These are phyloP conservation scores for Lactifluus rugatus DNA, from an alignment of 768 basidiomycete species.

Conservation along the genomic window DNA sequence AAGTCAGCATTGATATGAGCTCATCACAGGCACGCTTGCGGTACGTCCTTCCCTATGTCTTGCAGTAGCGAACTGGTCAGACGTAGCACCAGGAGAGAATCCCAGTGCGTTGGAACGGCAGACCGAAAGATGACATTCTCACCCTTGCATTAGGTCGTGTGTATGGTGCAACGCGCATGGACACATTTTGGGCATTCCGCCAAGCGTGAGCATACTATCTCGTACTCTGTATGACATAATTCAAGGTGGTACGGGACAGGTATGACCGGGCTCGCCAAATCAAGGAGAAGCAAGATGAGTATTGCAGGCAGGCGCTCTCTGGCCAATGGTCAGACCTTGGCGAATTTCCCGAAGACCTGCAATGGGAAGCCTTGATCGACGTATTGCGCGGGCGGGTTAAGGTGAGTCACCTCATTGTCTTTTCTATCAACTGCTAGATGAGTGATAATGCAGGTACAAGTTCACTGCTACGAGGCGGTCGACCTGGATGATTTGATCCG, in stretches of 20 bases:
- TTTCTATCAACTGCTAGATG: not conserved
- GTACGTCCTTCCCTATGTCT: conserved; percentile 4
- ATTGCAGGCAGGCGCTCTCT: conserved; percentile 41
- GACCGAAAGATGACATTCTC: not conserved
- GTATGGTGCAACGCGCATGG: conserved; percentile 47
- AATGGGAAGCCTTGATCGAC: conserved; percentile 65
- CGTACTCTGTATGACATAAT: conserved; percentile 47
- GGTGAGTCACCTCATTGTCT: conserved; percentile 27
- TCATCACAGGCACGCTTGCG: conserved; percentile 50
- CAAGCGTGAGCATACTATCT: conserved; percentile 32
- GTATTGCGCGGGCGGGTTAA: conserved; percentile 67
- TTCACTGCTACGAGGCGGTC: conserved; percentile 35
- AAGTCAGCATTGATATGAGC: not conserved
- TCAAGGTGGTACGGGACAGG: conserved; percentile 18
- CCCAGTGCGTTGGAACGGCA: conserved; percentile 27
- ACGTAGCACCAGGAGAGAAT: conserved; percentile 42
- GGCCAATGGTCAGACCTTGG: conserved; percentile 38
- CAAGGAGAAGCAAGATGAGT: conserved; percentile 58
- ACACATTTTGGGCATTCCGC: conserved; percentile 61
- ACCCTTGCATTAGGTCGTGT: conserved; percentile 18
- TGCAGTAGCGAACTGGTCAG: not conserved
- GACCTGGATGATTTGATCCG: conserved; percentile 28
- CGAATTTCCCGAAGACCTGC: conserved; percentile 56
- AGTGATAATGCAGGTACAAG: conserved; percentile 29
- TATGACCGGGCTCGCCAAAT: conserved; percentile 61